A percentile compares a stretch with the other conserved stretches of the same genome.
Conservation (phyloP, 2,329 filamentous ascomycete genomes). For the Didymella sp. region DNA sequence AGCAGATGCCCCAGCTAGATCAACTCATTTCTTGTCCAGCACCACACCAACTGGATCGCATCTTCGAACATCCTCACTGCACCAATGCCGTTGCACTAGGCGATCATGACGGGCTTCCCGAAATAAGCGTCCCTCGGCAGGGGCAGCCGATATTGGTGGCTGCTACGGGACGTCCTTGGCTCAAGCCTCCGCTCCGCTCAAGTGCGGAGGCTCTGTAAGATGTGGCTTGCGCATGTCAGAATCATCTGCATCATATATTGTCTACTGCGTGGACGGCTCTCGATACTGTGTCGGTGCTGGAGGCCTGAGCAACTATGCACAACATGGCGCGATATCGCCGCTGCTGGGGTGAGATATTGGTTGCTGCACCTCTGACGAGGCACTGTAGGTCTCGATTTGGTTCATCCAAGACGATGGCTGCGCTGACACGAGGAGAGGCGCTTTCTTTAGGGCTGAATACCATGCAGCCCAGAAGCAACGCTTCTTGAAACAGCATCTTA, state of each 20-base stretch:
- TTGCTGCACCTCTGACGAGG: neutral
- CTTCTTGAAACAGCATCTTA: conserved; percentile 1
- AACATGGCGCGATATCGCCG: neutral
- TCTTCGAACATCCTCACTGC: conserved; percentile 14
- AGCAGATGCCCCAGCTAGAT: neutral
- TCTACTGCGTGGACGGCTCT: neutral
- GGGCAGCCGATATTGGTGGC: conserved; percentile 2
- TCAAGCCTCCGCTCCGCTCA: neutral
- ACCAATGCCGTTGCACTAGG: conserved; percentile 18
- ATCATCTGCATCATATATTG: neutral
- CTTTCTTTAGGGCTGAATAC: conserved; percentile 7
- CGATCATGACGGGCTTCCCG: conserved; percentile 10
- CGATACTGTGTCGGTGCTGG: neutral
- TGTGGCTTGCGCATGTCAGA: neutral
- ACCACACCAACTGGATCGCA: conserved; percentile 2
- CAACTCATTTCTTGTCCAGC: neutral
- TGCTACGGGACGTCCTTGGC: neutral
- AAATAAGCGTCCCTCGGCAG: conserved; percentile 6
- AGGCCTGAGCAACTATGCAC: neutral
- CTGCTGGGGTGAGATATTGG: neutral
- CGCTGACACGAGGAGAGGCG: conserved; percentile 1
- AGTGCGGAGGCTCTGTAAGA: neutral
- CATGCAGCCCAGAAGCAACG: conserved; percentile 1
- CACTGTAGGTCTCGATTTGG: neutral
- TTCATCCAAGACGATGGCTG: neutral